A percentile compares a stretch with the other conserved stretches of the same genome.
Conservation (phyloP, 2,329 filamentous ascomycete species). For the Stagonosporopsis cucurbitacearum region DNA sequence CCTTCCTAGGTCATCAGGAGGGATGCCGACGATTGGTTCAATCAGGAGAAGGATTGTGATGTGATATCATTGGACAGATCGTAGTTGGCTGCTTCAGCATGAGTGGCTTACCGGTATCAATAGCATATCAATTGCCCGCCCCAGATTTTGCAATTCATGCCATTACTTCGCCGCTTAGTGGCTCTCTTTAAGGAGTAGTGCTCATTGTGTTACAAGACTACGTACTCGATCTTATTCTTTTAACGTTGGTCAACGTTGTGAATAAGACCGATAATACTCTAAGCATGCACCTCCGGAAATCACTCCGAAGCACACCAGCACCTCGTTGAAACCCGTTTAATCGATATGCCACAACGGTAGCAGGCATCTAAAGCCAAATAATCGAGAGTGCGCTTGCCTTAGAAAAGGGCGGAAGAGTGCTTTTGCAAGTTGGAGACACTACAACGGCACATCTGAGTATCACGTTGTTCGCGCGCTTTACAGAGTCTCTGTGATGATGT, state of each 20-base stretch:
- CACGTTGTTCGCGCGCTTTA: background rate
- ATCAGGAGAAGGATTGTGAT: background rate
- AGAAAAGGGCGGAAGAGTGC: background rate
- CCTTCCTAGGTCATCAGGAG: slow-evolving; percentile 7
- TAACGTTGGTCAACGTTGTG: background rate
- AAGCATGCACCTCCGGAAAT: background rate
- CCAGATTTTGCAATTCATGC: background rate
- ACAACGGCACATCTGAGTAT: background rate
- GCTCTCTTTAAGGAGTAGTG: background rate
- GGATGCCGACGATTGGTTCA: background rate
- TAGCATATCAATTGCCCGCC: background rate
- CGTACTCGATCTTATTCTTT: background rate
- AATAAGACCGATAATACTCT: background rate
- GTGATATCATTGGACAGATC: background rate
- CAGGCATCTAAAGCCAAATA: background rate
- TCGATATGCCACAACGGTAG: background rate
- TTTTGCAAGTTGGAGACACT: background rate
- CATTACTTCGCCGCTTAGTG: background rate
- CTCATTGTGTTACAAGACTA: background rate
- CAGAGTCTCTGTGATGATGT: background rate
- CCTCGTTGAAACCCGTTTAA: background rate
- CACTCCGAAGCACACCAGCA: background rate
- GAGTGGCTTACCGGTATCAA: background rate
- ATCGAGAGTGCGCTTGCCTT: background rate
- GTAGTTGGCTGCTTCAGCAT: background rate